Conservation (phyloP, 1,284 basidiomycete species). For the Rhizopogon parksii region DNA sequence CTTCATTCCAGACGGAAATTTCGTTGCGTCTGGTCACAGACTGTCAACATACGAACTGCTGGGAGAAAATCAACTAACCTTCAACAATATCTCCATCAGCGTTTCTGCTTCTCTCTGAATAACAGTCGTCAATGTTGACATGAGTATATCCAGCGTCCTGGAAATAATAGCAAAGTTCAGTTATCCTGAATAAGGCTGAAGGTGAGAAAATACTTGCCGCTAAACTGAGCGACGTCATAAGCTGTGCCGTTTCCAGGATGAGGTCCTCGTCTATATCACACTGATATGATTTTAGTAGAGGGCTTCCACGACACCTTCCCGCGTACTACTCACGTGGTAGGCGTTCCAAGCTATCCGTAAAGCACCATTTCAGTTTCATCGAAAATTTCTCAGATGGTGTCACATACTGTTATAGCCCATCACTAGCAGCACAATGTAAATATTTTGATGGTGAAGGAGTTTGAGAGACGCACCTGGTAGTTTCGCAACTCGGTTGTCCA, state of each 20-base stretch:
- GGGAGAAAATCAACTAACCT: constrained; percentile 20
- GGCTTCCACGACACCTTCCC: not conserved
- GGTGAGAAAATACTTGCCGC: constrained; percentile 31
- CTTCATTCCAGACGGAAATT: constrained; percentile 47
- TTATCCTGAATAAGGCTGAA: not conserved
- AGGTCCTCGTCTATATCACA: constrained; percentile 50
- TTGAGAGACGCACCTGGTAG: constrained; percentile 22
- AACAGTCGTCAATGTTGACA: constrained; percentile 55
- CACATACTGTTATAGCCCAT: constrained; percentile 29
- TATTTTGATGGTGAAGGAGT: not conserved
- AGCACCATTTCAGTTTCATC: not conserved
- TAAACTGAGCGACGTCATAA: constrained; percentile 44
- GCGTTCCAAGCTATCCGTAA: constrained; percentile 47
- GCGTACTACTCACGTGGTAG: constrained; percentile 36
- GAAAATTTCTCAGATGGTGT: not conserved
- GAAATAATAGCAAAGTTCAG: not conserved
- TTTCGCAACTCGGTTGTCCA: constrained; percentile 18
- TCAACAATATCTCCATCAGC: constrained; percentile 42
- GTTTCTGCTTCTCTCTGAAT: constrained; percentile 44
- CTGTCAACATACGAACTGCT: not conserved
- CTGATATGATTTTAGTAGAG: constrained; percentile 22
- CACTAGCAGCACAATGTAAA: constrained; percentile 13
- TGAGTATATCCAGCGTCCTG: constrained; percentile 48
- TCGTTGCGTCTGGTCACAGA: constrained; percentile 30
- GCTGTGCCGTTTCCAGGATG: constrained; percentile 39